A percentile compares a stretch with the other conserved stretches of the same genome.
Conservation (phyloP, 192 early-diverging fungal species). For the Backusella westeae region DNA sequence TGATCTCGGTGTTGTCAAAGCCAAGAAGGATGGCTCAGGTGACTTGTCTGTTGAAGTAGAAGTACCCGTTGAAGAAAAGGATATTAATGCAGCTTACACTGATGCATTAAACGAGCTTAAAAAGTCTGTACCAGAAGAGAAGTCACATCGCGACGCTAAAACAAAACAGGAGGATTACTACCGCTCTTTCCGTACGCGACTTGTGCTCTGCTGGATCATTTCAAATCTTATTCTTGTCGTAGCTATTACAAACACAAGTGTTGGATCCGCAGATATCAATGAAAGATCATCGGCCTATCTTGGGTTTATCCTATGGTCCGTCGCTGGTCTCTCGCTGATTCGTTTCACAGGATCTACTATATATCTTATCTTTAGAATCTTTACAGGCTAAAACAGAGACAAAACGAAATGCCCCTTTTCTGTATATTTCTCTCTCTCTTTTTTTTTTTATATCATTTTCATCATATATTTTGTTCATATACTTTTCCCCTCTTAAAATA, state of each 20-base stretch:
- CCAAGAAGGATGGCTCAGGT: constrained; percentile 65
- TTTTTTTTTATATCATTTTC: too few relatives aligned
- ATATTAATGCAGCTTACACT: constrained; percentile 81
- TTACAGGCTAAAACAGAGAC: constrained; percentile 38
- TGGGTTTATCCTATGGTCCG: constrained; percentile 74
- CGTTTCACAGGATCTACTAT: constrained; percentile 65
- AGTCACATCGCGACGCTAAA: constrained; percentile 59
- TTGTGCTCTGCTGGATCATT: constrained; percentile 78
- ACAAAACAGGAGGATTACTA: constrained; percentile 81
- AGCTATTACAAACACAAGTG: constrained; percentile 54
- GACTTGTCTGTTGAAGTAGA: constrained; percentile 69
- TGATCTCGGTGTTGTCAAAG: constrained; percentile 80
- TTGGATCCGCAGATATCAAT: constrained; percentile 23
- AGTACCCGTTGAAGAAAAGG: constrained; percentile 74
- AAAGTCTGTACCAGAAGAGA: constrained; percentile 42
- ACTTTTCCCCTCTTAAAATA: background rate
- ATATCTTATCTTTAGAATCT: constrained; percentile 65
- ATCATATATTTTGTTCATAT: background rate
- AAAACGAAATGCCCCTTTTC: background rate
- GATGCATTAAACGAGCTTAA: constrained; percentile 62
- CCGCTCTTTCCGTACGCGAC: constrained; percentile 74
- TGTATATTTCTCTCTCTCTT: background rate
- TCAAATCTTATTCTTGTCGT: constrained; percentile 70
- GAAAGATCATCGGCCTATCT: constrained; percentile 45
- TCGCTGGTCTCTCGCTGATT: constrained; percentile 61